Evolutionary conservation across 257 asterid species (phyloP).

Genomic region (Solanum phureja): DNA sequence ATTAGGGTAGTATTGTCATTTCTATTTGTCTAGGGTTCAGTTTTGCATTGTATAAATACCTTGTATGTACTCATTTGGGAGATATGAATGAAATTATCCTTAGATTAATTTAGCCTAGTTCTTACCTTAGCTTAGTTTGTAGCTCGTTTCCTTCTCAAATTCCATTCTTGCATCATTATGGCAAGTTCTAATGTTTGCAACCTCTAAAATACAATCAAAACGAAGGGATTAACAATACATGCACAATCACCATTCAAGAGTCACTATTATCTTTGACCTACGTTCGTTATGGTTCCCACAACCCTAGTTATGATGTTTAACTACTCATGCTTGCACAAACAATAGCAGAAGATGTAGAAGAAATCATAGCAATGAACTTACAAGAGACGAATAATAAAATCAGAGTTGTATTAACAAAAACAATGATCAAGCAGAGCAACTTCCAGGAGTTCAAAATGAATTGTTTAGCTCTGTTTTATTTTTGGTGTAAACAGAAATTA

Average conservation of each 20-base stretch:
- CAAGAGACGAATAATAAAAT: not conserved
- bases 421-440: not conserved
- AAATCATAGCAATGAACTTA: not conserved
- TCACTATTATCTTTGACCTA: not conserved
- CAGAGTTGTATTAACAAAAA: not conserved
- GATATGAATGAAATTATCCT: no score
- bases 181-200: not conserved
- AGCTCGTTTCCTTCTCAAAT: no score
- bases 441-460: not conserved
- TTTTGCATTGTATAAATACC: no score
- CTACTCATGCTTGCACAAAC: not conserved
- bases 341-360: not conserved
- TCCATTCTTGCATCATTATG: no score
- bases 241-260: not conserved
- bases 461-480: not conserved
- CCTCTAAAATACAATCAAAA: not conserved
- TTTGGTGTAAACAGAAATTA: not conserved
- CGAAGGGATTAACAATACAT: not conserved
- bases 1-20: no score
- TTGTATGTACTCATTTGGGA: no score
- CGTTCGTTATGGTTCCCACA: not conserved
- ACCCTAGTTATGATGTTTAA: not conserved
- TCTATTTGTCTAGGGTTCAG: no score
- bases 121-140: no score
- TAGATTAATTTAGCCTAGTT: no score